Evolutionary conservation across 129 eudicot genomes (phyloP).

Genomic region (Flaveria bidentis): DNA sequence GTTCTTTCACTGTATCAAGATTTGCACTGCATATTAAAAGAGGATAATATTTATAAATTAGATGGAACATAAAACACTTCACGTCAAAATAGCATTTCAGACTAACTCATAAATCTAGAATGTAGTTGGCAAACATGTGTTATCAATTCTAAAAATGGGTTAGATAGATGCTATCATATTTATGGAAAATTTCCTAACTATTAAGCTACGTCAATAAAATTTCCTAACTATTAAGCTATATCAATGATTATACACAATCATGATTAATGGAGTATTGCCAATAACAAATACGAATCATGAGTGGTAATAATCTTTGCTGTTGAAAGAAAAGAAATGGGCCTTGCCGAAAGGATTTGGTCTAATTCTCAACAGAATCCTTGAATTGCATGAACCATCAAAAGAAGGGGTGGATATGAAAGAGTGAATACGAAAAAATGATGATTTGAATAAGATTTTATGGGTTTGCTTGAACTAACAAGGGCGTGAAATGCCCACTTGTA

Average conservation of each 20-base stretch:
- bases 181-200: background rate
- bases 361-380: no score
- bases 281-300: background rate
- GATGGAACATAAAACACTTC: conserved; percentile 8
- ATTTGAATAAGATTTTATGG: no score
- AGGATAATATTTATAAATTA: conserved; percentile 13
- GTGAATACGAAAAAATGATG: no score
- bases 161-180: background rate
- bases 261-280: background rate
- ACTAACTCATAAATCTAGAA: background rate
- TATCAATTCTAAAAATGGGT: background rate
- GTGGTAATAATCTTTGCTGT: background rate
- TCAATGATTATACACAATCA: conserved; percentile 9
- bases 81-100: background rate
- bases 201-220: conserved; percentile 6
- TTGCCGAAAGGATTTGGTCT: no score
- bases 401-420: no score
- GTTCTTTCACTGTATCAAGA: conserved; percentile 65
- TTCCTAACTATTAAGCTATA: background rate
- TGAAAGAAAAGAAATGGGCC: no score
- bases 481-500: background rate
- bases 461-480: no score
- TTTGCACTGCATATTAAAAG: conserved; percentile 57
- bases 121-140: background rate
- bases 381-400: no score